These are phyloP conservation scores for Candolleomyces eurysporus DNA, from an alignment of 768 basidiomycete species.

Conservation along the genomic window DNA sequence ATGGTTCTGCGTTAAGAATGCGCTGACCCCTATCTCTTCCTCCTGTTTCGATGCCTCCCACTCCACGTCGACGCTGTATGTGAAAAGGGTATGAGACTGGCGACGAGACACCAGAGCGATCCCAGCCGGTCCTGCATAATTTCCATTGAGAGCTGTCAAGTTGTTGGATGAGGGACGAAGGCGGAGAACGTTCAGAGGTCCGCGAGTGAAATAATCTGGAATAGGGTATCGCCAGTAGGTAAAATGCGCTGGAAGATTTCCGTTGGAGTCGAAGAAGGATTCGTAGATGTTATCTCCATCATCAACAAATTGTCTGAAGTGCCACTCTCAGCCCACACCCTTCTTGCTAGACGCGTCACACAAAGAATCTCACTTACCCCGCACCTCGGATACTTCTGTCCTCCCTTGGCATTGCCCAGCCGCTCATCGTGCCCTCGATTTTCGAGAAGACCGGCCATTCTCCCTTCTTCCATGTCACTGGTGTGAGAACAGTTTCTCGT, in stretches of 20 bases:
- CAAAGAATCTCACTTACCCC: slow-evolving; percentile 4
- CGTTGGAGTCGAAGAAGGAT: slow-evolving; percentile 15
- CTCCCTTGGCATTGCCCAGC: slow-evolving; percentile 16
- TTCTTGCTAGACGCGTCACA: too few relatives aligned
- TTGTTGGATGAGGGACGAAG: slow-evolving; percentile 24
- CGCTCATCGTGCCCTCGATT: slow-evolving; percentile 19
- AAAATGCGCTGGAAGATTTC: slow-evolving; percentile 23
- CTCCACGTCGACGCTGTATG: slow-evolving; percentile 21
- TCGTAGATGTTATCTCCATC: slow-evolving; percentile 18
- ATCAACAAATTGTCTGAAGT: slow-evolving; percentile 13
- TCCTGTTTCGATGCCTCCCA: slow-evolving; percentile 16
- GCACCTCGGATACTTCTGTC: slow-evolving; percentile 6
- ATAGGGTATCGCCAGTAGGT: slow-evolving; percentile 28
- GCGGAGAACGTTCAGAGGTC: slow-evolving; percentile 18
- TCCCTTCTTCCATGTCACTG: slow-evolving; percentile 28
- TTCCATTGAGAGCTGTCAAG: slow-evolving; percentile 26
- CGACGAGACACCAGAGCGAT: slow-evolving; percentile 29
- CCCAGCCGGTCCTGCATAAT: slow-evolving; percentile 21
- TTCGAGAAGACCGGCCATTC: slow-evolving; percentile 24
- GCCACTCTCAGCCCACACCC: neutral
- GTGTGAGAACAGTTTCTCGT: slow-evolving; percentile 34
- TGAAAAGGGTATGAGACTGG: slow-evolving; percentile 28
- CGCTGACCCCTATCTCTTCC: slow-evolving; percentile 28
- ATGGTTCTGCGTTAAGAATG: slow-evolving; percentile 27
- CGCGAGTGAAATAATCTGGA: slow-evolving; percentile 15